A percentile compares a stretch with the other conserved stretches of the same genome.
phyloP scores from a whole-genome alignment of 2,329 filamentous ascomycete species.

The Curvularia lunata region DNA sequence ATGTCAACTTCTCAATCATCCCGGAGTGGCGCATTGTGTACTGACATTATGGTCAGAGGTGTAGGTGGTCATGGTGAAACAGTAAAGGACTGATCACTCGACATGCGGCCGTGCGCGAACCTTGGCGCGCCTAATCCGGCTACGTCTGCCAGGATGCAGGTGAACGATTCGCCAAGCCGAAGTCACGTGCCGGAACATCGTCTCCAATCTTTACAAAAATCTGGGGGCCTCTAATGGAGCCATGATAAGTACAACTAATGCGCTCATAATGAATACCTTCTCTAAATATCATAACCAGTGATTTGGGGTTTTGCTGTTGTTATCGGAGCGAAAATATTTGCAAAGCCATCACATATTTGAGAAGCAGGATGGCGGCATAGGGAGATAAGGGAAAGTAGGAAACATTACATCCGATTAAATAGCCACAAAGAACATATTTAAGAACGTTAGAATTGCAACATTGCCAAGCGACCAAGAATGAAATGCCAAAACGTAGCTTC shows the following conservation, averaged over 20 bases:
- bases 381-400: not conserved
- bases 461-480: not conserved
- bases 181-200: conserved; percentile 8
- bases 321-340: not conserved
- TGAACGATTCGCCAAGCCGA: conserved; percentile 17
- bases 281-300: not conserved
- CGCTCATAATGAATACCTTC: not conserved
- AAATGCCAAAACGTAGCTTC: not conserved
- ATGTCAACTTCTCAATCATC: not conserved
- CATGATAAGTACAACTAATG: not conserved
- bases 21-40: not conserved
- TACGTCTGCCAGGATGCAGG: conserved; percentile 5
- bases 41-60: not conserved
- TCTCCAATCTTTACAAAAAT: not conserved
- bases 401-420: not conserved
- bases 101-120: not conserved
- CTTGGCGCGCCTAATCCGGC: conserved; percentile 5
- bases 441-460: not conserved
- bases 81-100: not conserved
- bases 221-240: not conserved
- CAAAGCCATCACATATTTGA: not conserved
- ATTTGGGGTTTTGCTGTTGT: not conserved
- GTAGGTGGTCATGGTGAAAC: not conserved
- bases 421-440: not conserved
- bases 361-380: not conserved